Evolutionary conservation across 1,284 basidiomycete genomes (phyloP).

Genomic region (Agroathelia rolfsii): DNA sequence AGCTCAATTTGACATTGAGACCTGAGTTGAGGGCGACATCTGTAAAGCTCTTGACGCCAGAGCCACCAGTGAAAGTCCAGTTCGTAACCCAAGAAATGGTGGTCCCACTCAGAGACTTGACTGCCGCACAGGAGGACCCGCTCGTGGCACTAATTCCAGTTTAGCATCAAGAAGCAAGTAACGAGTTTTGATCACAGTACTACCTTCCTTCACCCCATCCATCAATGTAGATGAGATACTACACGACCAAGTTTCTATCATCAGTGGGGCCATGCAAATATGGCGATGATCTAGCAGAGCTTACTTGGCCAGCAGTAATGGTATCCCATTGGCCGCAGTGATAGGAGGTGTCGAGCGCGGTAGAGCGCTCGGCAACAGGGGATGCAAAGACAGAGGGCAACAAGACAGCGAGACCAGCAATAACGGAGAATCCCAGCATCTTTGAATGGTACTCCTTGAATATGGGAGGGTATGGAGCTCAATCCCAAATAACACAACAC

Average conservation of each 20-base stretch:
- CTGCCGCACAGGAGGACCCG: constrained; percentile 46
- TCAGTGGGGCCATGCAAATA: too few species aligned
- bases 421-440: too few species aligned
- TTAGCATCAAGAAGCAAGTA: too few species aligned
- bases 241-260: too few species aligned
- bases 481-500: too few species aligned
- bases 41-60: constrained; percentile 50
- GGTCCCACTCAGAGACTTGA: constrained; percentile 34
- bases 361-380: constrained; percentile 11
- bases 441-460: too few species aligned
- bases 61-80: constrained; percentile 46
- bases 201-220: constrained; percentile 48
- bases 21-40: constrained; percentile 44
- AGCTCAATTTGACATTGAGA: constrained; percentile 42
- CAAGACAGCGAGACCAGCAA: constrained; percentile 8
- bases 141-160: constrained; percentile 32
- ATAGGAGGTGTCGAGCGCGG: constrained; percentile 19
- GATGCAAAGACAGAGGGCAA: constrained; percentile 14
- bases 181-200: too few species aligned
- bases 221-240: constrained; percentile 40
- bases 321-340: constrained; percentile 44
- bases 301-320: constrained; percentile 29
- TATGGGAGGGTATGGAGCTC: too few species aligned
- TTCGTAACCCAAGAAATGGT: constrained; percentile 42
- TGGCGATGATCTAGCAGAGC: too few species aligned